Evolutionary conservation across 148 eudicot species (phyloP).

Genomic region (Beta vulgaris): DNA sequence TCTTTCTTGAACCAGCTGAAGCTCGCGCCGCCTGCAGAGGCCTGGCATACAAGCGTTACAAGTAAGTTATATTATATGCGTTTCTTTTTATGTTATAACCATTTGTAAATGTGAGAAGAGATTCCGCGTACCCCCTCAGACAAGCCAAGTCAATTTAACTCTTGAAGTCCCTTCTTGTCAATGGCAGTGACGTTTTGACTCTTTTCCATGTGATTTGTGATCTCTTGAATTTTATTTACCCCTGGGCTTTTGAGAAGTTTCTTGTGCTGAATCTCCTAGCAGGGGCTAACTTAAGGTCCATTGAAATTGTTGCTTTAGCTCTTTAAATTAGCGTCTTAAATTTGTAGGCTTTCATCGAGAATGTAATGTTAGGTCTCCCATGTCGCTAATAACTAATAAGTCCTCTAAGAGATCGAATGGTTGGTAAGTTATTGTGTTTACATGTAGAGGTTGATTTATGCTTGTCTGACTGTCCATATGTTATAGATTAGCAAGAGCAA

Average conservation of each 20-base stretch:
- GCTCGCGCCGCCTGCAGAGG: constrained; percentile 78
- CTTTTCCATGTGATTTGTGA: background rate
- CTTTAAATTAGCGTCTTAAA: background rate
- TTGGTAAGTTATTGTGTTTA: no score
- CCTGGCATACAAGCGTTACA: constrained; percentile 81
- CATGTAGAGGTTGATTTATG: no score
- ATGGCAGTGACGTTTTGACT: background rate
- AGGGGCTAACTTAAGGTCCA: background rate
- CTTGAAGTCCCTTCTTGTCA: background rate
- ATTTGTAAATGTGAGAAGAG: background rate
- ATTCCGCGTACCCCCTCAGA: background rate
- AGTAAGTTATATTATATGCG: constrained; percentile 46
- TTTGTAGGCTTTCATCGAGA: background rate
- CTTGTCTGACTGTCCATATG: no score
- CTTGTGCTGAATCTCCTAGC: background rate
- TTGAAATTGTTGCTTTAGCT: background rate
- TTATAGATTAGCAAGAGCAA: no score
- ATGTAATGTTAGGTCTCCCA: background rate
- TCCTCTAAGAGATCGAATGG: no score
- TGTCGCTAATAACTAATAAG: background rate
- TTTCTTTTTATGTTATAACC: background rate
- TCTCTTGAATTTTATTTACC: background rate
- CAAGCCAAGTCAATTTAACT: background rate
- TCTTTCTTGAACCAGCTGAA: constrained; percentile 84
- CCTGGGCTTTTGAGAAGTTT: background rate